Percentiles rank a stretch among this genome's conserved stretches.
phyloP scores from a whole-genome alignment of 495 filamentous ascomycete species.

The Penicillium ucsense region DNA sequence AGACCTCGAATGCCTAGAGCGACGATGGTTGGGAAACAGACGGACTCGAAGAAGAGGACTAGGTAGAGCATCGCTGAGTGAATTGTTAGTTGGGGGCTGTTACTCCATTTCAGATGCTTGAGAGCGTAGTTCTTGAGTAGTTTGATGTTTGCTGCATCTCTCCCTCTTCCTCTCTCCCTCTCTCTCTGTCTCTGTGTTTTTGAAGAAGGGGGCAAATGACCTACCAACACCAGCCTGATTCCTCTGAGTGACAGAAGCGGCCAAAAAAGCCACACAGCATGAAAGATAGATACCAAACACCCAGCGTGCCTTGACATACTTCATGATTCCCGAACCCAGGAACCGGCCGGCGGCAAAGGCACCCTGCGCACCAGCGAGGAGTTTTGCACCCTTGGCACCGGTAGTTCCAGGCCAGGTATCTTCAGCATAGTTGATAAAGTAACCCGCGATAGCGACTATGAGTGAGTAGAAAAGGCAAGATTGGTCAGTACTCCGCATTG shows the following conservation, averaged over 20 bases:
- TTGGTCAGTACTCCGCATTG: neutral
- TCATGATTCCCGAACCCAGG: slow-evolving; percentile 40
- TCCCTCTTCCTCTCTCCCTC: no score
- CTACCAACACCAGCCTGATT: slow-evolving; percentile 37
- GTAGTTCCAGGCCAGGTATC: slow-evolving; percentile 29
- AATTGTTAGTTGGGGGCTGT: neutral
- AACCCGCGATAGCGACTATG: slow-evolving; percentile 53
- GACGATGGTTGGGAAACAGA: slow-evolving; percentile 55
- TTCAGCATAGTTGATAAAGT: slow-evolving; percentile 51
- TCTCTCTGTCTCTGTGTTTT: no score
- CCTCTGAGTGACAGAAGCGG: slow-evolving; percentile 22
- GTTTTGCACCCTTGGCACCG: slow-evolving; percentile 38
- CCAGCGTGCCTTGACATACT: slow-evolving; percentile 40
- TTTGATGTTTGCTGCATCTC: no score
- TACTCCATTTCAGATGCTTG: neutral
- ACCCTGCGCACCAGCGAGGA: slow-evolving; percentile 45
- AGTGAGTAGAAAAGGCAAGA: no score
- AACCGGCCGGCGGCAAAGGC: slow-evolving; percentile 49
- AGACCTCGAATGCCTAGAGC: slow-evolving; percentile 51
- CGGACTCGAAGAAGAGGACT: slow-evolving; percentile 52
- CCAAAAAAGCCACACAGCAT: slow-evolving; percentile 31
- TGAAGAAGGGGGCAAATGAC: neutral
- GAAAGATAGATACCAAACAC: slow-evolving; percentile 38
- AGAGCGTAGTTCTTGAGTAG: no score
- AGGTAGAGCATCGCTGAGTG: slow-evolving; percentile 38